Conservation (phyloP, 1,284 basidiomycete species). For the Ceratobasidium sp. region DNA sequence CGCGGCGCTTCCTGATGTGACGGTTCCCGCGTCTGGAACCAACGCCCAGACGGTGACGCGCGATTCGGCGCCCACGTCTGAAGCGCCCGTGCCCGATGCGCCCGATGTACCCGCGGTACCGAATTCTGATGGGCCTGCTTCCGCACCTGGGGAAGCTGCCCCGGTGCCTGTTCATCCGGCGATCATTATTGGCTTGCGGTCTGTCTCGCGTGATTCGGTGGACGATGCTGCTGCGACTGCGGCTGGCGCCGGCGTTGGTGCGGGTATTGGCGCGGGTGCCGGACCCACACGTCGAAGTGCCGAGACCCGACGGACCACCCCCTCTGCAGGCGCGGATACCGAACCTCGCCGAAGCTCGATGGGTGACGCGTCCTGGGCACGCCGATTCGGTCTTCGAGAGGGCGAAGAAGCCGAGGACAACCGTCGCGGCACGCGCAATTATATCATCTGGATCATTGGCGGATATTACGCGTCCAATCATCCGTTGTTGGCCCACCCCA, state of each 20-base stretch:
- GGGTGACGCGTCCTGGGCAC: slow-evolving; percentile 2
- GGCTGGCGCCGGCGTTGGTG: not conserved
- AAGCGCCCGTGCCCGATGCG: slow-evolving; percentile 11
- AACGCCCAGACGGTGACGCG: slow-evolving; percentile 27
- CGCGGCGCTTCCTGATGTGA: slow-evolving; percentile 51
- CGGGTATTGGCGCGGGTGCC: not conserved
- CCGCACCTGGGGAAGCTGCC: not conserved
- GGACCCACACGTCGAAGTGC: not conserved
- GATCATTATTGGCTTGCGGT: slow-evolving; percentile 32
- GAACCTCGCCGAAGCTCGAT: slow-evolving; percentile 12
- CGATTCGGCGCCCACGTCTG: not conserved
- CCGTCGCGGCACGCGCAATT: slow-evolving; percentile 40
- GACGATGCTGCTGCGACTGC: slow-evolving; percentile 9
- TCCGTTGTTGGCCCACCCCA: slow-evolving; percentile 78
- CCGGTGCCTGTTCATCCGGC: slow-evolving; percentile 27
- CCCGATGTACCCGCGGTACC: too few relatives aligned
- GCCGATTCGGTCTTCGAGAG: slow-evolving; percentile 3
- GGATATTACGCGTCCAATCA: slow-evolving; percentile 85
- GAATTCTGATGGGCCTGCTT: slow-evolving; percentile 33
- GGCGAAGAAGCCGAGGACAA: not conserved
- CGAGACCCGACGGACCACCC: not conserved
- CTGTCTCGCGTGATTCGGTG: slow-evolving; percentile 18
- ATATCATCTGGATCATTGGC: slow-evolving; percentile 53
- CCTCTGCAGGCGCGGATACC: not conserved
- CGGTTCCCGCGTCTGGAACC: slow-evolving; percentile 38